Conservation (phyloP, 129 eudicot genomes). For the Flaveria brownii region DNA sequence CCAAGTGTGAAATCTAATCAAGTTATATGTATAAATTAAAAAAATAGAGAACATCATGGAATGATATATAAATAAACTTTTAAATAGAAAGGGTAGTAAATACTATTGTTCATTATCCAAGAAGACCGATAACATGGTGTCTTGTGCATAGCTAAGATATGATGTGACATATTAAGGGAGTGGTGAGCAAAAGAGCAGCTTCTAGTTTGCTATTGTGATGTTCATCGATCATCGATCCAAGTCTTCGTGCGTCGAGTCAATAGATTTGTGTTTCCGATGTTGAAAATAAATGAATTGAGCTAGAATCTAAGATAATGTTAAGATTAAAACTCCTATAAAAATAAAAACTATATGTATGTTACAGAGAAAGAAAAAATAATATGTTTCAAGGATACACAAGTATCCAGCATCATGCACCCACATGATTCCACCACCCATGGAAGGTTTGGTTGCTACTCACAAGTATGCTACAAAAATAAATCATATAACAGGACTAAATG, state of each 20-base stretch:
- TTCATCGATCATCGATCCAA: conserved; percentile 19
- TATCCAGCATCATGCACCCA: conserved; percentile 78
- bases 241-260: conserved; percentile 32
- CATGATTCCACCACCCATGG: conserved; percentile 90
- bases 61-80: no score
- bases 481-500: no score
- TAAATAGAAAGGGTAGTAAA: no score
- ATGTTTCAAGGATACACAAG: conserved; percentile 64
- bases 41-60: no score
- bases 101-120: no score
- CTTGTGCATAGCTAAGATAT: no score
- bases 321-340: conserved; percentile 20
- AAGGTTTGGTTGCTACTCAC: conserved; percentile 66
- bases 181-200: neutral
- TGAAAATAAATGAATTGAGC: conserved; percentile 64
- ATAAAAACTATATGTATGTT: neutral
- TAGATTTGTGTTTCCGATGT: conserved; percentile 29
- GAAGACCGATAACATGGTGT: no score
- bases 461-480: conserved; percentile 59
- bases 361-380: neutral
- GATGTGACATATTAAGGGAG: no score
- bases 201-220: neutral
- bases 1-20: no score
- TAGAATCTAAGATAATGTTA: conserved; percentile 52
- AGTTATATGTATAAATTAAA: no score